A percentile compares a stretch with the other conserved stretches of the same genome.
Conservation (phyloP, 2,329 filamentous ascomycete genomes). For the Blastomyces emzantsi region DNA sequence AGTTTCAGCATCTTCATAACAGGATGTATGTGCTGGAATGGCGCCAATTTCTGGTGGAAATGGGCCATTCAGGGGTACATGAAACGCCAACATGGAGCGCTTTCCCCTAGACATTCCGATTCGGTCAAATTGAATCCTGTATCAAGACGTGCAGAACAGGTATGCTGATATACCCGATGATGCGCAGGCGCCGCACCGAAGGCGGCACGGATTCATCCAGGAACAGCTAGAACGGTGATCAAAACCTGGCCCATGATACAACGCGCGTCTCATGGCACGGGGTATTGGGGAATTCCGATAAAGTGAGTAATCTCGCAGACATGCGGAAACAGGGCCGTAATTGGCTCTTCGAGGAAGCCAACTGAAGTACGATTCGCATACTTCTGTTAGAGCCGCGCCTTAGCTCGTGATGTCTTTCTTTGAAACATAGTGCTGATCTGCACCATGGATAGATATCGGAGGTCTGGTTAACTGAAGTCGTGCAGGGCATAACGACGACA, state of each 20-base stretch:
- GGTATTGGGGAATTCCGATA: background rate
- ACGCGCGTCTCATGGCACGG: background rate
- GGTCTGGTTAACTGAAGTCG: background rate
- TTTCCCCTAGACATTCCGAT: background rate
- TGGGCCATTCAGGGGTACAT: background rate
- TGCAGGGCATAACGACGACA: background rate
- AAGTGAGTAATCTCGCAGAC: background rate
- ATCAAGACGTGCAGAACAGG: background rate
- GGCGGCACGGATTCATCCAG: background rate
- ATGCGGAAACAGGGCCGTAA: background rate
- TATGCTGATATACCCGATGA: background rate
- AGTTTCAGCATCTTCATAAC: background rate
- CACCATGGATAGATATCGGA: background rate
- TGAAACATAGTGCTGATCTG: background rate
- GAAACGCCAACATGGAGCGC: background rate
- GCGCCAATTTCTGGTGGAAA: background rate
- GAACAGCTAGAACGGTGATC: background rate
- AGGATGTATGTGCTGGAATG: background rate
- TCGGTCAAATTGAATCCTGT: background rate
- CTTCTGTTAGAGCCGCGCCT: background rate
- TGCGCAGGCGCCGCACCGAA: background rate
- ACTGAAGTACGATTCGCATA: background rate
- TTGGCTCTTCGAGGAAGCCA: background rate
- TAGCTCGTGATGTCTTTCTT: background rate
- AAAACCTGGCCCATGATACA: background rate